Percentiles rank a stretch among this genome's conserved stretches.
Evolutionary conservation across 257 asterid genomes (phyloP).

Genomic region (Solanum rostratum): DNA sequence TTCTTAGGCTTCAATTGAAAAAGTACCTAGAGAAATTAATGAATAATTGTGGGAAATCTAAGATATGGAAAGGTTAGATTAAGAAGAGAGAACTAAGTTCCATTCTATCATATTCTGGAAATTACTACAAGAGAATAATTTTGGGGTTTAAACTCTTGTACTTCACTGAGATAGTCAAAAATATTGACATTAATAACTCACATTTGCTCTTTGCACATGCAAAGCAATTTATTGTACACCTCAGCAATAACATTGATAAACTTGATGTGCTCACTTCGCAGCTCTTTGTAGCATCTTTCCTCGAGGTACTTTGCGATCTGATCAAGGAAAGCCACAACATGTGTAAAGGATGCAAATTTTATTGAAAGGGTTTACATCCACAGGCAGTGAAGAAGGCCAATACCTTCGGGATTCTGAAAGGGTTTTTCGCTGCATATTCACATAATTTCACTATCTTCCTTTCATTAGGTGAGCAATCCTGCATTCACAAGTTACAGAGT

Average conservation of each 20-base stretch:
- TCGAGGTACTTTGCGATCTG: constrained; percentile 90
- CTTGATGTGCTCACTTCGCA: constrained; percentile 56
- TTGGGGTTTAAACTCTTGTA: not conserved
- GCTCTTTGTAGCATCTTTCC: constrained; percentile 87
- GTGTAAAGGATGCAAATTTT: not conserved
- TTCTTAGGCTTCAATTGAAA: not conserved
- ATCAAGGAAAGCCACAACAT: not conserved
- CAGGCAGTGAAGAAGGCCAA: not conserved
- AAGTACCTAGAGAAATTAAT: not conserved
- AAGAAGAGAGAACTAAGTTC: not conserved
- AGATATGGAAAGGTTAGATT: not conserved
- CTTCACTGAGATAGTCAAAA: not conserved
- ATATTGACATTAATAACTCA: constrained; percentile 24
- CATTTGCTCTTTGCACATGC: constrained; percentile 81
- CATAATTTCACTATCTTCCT: constrained; percentile 78
- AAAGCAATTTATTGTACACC: constrained; percentile 58
- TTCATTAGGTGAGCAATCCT: constrained; percentile 67
- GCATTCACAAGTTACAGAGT: constrained; percentile 15
- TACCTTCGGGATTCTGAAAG: constrained; percentile 88
- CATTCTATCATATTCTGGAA: not conserved
- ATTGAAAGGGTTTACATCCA: not conserved
- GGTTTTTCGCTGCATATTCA: constrained; percentile 93
- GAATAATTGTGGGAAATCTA: not conserved
- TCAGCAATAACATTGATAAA: constrained; percentile 57
- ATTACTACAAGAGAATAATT: not conserved